phyloP scores from a whole-genome alignment of 2,329 filamentous ascomycete species.

The Biscogniauxia sp. region DNA sequence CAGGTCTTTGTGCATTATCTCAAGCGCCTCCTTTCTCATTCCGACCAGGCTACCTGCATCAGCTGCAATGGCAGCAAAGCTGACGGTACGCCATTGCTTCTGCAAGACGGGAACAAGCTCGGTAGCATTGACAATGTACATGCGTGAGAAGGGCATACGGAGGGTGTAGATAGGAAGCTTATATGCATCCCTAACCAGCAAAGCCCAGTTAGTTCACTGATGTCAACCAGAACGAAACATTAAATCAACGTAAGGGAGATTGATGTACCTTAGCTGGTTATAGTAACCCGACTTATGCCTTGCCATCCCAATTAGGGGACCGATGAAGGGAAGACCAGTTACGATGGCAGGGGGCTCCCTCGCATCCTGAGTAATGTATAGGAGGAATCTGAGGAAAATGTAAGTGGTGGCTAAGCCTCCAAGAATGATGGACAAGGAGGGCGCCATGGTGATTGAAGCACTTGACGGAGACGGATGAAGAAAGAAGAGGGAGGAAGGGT shows the following conservation, averaged over 20 bases:
- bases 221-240: too few species aligned
- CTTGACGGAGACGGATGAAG: too few species aligned
- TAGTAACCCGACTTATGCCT: slow-evolving; percentile 16
- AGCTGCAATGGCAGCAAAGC: slow-evolving; percentile 26
- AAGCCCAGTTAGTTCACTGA: background rate
- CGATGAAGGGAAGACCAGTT: slow-evolving; percentile 23
- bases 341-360: slow-evolving; percentile 24
- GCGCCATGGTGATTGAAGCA: too few species aligned
- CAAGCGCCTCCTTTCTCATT: slow-evolving; percentile 23
- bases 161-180: slow-evolving; percentile 28
- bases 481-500: too few species aligned
- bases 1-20: slow-evolving; percentile 22
- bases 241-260: background rate
- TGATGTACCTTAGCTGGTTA: slow-evolving; percentile 12
- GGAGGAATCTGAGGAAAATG: slow-evolving; percentile 22
- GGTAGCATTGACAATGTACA: slow-evolving; percentile 27
- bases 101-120: slow-evolving; percentile 25
- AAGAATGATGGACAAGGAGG: background rate
- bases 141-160: slow-evolving; percentile 23
- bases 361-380: slow-evolving; percentile 24
- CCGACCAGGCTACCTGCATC: slow-evolving; percentile 21
- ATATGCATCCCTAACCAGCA: slow-evolving; percentile 12
- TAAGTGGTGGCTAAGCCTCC: slow-evolving; percentile 15
- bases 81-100: slow-evolving; percentile 27
- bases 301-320: slow-evolving; percentile 25